phyloP scores from a whole-genome alignment of 306 rosid genomes.

The Vicia villosa region DNA sequence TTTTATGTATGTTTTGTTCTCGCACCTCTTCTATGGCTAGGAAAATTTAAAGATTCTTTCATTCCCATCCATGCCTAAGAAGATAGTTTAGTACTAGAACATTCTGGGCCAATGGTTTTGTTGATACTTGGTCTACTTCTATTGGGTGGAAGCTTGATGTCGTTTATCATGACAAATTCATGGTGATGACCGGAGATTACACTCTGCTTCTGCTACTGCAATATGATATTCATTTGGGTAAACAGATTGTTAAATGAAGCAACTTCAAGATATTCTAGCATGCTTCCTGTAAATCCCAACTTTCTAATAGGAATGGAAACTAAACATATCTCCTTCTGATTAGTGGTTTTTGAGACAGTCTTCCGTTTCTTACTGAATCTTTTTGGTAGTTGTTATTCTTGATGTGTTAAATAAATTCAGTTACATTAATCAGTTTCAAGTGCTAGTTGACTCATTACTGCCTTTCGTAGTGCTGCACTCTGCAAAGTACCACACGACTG shows the following conservation, averaged over 20 bases:
- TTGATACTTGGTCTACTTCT: neutral
- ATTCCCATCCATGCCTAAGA: neutral
- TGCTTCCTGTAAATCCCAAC: neutral
- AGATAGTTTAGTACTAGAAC: conserved; percentile 15
- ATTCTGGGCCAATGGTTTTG: neutral
- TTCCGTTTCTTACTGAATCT: neutral
- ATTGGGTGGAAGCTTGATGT: neutral
- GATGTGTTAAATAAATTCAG: conserved; percentile 16
- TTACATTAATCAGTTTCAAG: conserved; percentile 12
- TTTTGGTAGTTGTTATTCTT: neutral
- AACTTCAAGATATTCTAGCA: neutral
- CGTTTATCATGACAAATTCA: conserved; percentile 15
- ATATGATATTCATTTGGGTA: conserved; percentile 10
- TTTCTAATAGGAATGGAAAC: neutral
- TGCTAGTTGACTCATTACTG: neutral
- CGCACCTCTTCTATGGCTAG: no score
- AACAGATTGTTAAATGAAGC: neutral
- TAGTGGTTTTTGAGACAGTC: neutral
- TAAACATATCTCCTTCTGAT: neutral
- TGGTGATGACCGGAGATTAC: conserved; percentile 6
- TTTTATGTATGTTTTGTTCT: no score
- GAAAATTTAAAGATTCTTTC: neutral
- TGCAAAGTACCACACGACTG: neutral
- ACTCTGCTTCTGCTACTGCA: neutral
- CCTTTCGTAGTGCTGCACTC: conserved; percentile 6